Evolutionary conservation across 768 basidiomycete genomes (phyloP), one percentile per base, ranked within the genome.

Genomic region (Pisolithus sp.): DNA sequence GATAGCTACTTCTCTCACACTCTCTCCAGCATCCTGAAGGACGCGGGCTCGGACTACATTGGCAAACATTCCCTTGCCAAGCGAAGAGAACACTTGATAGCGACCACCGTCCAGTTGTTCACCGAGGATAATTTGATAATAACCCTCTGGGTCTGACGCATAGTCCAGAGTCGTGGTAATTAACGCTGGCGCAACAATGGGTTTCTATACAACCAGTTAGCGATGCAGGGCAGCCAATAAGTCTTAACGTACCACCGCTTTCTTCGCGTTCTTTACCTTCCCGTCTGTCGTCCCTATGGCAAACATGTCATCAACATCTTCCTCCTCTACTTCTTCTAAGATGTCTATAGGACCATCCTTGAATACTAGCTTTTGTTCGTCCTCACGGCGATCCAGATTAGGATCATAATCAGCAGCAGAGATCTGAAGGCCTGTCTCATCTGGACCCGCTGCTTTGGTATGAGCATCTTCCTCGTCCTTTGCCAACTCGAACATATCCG

Each of bases 21-120:
- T 56, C 47, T 79, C 76, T 51, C 75, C 72, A 9, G 75, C 58
- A 31, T 88, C 86, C 69, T 85, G 73, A 41, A 94, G 73, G 9
- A 93, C 78, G 30, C 91, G 82, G 8, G 94, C 95, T 43, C 89
- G 81, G 24, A 97, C 93, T 46, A 99, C 96, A 51, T 90, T 92
- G 45, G 93, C 93, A 66, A 98, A 99, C 95, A 99, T 99, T 45
- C 96, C 96, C 66, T 95, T 94, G 17, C 96, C 96, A n/a, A 98
- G 76, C 45, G 82, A 89, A 45, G 91, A 92, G 58, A 89, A 93
- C 9, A 99, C 92, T 66, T 96, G 92, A 65, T 98, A 99, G 39
- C 88, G 81, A 5, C 90, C 93, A 24, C 85, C 81, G 62, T 96
- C 94, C 17, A 99, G 76, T 53, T 92, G 85, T 69, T 99, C 96